Base-by-base conservation (phyloP, 2,329 filamentous ascomycete species). In the Botrytis galanthina region DNA sequence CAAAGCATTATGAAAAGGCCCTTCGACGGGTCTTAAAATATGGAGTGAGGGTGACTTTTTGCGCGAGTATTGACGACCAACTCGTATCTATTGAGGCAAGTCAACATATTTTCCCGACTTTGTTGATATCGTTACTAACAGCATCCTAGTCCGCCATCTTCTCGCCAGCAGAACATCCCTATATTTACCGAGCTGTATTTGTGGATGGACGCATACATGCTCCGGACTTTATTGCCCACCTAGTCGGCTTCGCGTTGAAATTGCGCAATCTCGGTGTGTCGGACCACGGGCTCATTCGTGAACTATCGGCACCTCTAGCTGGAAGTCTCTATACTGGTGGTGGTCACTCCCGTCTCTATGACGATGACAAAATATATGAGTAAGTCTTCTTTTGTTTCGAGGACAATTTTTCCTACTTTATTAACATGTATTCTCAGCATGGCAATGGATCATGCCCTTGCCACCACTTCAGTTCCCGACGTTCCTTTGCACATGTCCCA, bases 1-100 rank as follows among this genome's bases (percentile, higher is more conserved):
- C 94, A 0, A 91, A 92, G 79, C 89, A 93, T 77, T 97, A 98
- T 77, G 90, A 93, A 78, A 86, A 90, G 42, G 90, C 94, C 0
- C 84, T 98, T 4, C 90, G 92, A 79, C 88, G 88, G 16, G 91
- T 92, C 2, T 85, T 99, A 10, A 87, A 91, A 26, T 92, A 93
- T 78, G 94, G 95, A 20, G 93, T 93, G 22, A 89, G 93, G 59
- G 89, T 98, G 67, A 92, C 94, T 0, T 98, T 95, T 81, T 87
- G 97, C 74, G 95, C 95, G 71, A 98, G 95, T 82, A 97, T 99
- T 70, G 96, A 99, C 81, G 96, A 99, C 82, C 96, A 99, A 82
- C 86, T 99, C 3, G 95, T 99, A 22, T 95, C 95, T 6, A 86
- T 99, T 80, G 95, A 98, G 86, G 92, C 93, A 79, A 62, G 74